phyloP scores from a whole-genome alignment of 2,329 filamentous ascomycete genomes.

The Tolypocladium ovalisporum region DNA sequence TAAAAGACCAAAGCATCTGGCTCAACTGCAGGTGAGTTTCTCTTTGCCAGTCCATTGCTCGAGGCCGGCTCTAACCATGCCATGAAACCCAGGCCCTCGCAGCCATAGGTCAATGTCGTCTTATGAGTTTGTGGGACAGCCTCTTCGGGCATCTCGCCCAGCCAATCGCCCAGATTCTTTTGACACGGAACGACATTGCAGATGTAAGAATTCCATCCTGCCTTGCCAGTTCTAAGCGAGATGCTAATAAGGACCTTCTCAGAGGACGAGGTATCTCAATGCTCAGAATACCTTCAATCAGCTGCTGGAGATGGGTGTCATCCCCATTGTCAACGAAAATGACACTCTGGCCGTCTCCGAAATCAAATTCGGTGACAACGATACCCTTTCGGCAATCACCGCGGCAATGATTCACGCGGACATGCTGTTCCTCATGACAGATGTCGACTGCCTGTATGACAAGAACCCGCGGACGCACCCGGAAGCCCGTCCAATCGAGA shows the following conservation, averaged over 20 bases:
- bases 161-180: constrained; percentile 85
- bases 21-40: constrained; percentile 61
- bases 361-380: constrained; percentile 99
- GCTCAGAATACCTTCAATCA: constrained; percentile 91
- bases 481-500: constrained; percentile 80
- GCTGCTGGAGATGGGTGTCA: constrained; percentile 86
- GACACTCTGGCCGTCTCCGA: constrained; percentile 93
- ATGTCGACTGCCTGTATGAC: constrained; percentile 95
- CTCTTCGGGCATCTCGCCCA: constrained; percentile 80
- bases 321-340: constrained; percentile 98
- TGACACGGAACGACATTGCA: constrained; percentile 92
- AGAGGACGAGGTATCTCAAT: constrained; percentile 89
- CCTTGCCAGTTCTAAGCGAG: not conserved
- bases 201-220: constrained; percentile 46
- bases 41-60: not conserved
- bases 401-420: constrained; percentile 96
- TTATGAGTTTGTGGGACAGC: constrained; percentile 93
- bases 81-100: constrained; percentile 58
- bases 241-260: constrained; percentile 7
- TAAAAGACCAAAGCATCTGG: constrained; percentile 79
- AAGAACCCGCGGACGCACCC: constrained; percentile 82
- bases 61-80: not conserved
- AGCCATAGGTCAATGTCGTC: constrained; percentile 87
- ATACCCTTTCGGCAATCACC: constrained; percentile 92
- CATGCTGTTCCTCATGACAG: constrained; percentile 95